Evolutionary conservation across 2,329 filamentous ascomycete species (phyloP).

Genomic region (Cladosporium sp.): DNA sequence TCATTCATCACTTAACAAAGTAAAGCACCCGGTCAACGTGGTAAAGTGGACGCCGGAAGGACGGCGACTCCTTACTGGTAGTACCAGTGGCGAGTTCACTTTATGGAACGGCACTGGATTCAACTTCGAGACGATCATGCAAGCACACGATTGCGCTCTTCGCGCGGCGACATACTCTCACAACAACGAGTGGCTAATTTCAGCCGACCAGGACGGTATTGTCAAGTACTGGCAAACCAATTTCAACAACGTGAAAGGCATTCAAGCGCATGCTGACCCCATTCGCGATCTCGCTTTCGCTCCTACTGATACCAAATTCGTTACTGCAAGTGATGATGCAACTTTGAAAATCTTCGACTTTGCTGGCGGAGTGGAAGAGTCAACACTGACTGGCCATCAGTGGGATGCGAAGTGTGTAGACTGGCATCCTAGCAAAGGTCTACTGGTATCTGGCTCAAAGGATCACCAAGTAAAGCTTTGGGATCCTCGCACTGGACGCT

Average conservation of each 20-base stretch:
- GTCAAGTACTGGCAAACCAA: slow-evolving; percentile 99
- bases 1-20: slow-evolving; percentile 97
- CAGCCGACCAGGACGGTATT: slow-evolving; percentile 88
- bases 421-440: slow-evolving; percentile 93
- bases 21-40: slow-evolving; percentile 94
- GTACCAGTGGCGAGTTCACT: slow-evolving; percentile 95
- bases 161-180: slow-evolving; percentile 83
- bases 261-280: slow-evolving; percentile 84
- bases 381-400: slow-evolving; percentile 82
- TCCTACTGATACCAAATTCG: slow-evolving; percentile 91
- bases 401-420: slow-evolving; percentile 98
- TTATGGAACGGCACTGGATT: slow-evolving; percentile 98
- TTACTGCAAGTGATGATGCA: slow-evolving; percentile 91
- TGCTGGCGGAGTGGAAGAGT: slow-evolving; percentile 76
- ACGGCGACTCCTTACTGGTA: slow-evolving; percentile 82
- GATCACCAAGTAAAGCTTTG: slow-evolving; percentile 96
- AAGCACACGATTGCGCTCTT: slow-evolving; percentile 87
- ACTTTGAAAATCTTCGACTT: slow-evolving; percentile 96
- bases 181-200: slow-evolving; percentile 94
- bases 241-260: slow-evolving; percentile 96
- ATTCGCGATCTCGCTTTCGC: slow-evolving; percentile 90
- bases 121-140: slow-evolving; percentile 99
- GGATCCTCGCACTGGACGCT: slow-evolving; percentile 89
- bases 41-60: slow-evolving; percentile 98
- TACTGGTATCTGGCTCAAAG: slow-evolving; percentile 94